Evolutionary conservation across 139 green algal species (phyloP).

Genomic region (Marvania coccoides): DNA sequence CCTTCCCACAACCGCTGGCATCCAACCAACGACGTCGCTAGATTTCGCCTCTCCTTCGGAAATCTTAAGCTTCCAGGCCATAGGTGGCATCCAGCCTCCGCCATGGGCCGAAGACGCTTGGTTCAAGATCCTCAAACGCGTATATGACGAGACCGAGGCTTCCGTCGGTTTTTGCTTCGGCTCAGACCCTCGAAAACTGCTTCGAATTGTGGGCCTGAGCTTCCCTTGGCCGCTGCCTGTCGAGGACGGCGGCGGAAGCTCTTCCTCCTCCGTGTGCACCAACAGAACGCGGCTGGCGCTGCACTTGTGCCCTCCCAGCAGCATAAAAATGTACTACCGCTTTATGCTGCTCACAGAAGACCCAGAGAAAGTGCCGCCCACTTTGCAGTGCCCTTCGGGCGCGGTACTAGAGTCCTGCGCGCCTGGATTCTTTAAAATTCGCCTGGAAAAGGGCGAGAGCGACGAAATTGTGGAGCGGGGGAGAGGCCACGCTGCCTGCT

Average conservation of each 20-base stretch:
- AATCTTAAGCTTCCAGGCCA: no score
- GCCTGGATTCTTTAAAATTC: conserved; percentile 37
- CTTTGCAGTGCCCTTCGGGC: conserved; percentile 8
- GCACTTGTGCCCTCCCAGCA: conserved; percentile 22
- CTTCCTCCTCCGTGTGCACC: conserved; percentile 13
- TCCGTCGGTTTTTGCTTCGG: conserved; percentile 35
- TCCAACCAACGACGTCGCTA: not conserved
- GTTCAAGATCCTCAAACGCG: conserved; percentile 4
- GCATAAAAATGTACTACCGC: conserved; percentile 32
- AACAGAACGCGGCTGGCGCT: conserved; percentile 19
- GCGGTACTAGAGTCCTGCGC: conserved; percentile 5
- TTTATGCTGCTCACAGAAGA: conserved; percentile 44
- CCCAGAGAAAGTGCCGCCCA: conserved; percentile 40
- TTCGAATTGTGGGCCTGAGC: conserved; percentile 4
- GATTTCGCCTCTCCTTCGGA: not conserved
- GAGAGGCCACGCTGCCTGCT: conserved; percentile 29
- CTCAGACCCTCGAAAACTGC: not conserved
- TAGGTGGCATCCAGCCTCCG: no score
- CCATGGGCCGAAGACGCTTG: conserved; percentile 8
- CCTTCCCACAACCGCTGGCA: not conserved
- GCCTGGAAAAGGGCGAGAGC: no score
- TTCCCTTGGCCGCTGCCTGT: conserved; percentile 28
- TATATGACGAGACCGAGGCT: conserved; percentile 16
- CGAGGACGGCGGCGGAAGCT: not conserved
- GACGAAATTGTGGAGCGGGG: no score